Evolutionary conservation across 192 early-diverging fungal genomes (phyloP).

Genomic region (Funneliformis geosporum): DNA sequence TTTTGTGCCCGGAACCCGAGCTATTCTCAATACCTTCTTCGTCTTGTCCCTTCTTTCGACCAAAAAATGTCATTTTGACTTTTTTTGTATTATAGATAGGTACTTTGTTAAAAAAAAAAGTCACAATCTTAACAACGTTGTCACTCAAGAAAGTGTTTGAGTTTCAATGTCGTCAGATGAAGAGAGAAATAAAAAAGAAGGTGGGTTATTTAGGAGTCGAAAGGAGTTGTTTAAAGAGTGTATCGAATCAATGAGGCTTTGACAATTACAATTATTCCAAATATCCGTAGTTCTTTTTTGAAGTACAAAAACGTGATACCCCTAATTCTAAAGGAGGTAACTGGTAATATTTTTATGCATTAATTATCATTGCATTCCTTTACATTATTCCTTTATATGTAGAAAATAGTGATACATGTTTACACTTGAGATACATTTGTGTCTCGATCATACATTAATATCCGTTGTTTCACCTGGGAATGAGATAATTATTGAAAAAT

Average conservation of each 20-base stretch:
- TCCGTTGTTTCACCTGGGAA: too few species aligned
- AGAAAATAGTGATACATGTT: too few species aligned
- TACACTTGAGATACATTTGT: too few species aligned
- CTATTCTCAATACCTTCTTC: not conserved
- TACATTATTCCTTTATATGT: not conserved
- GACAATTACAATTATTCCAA: not conserved
- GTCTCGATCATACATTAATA: too few species aligned
- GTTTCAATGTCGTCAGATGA: not conserved
- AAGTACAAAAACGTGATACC: not conserved
- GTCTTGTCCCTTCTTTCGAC: not conserved
- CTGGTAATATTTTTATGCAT: not conserved
- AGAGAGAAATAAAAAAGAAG: not conserved
- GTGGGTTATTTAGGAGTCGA: not conserved
- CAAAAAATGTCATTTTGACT: not conserved
- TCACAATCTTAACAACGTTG: not conserved
- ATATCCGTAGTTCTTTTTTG: not conserved
- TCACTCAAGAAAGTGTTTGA: not conserved
- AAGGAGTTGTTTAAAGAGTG: not conserved
- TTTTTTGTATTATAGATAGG: not conserved
- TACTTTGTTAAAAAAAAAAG: not conserved
- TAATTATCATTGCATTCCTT: not conserved
- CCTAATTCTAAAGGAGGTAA: not conserved
- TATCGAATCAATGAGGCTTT: not conserved
- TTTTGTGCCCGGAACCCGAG: not conserved
- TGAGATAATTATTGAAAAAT: too few species aligned